Conservation (phyloP, 176 grass and related monocot species). For the Poa annua region DNA sequence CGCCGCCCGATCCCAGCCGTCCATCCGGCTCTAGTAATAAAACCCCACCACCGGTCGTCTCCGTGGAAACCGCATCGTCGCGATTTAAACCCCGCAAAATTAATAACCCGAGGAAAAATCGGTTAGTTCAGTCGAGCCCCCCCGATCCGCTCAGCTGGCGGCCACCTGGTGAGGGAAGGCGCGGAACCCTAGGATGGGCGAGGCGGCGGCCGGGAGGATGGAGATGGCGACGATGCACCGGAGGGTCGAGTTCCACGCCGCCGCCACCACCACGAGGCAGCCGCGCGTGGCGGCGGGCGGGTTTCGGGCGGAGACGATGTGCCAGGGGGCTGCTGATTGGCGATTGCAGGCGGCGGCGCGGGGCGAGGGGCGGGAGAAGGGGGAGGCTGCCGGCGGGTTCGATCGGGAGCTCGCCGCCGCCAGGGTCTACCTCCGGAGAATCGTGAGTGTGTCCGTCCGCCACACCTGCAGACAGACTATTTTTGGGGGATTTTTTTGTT, state of each 20-base stretch:
- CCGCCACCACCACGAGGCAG: slow-evolving; percentile 15
- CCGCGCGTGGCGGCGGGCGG: slow-evolving; percentile 11
- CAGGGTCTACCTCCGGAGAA: slow-evolving; percentile 74
- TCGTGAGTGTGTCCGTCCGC: slow-evolving; percentile 60
- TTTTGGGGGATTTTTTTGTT: neutral
- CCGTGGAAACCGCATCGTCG: neutral
- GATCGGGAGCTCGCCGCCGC: slow-evolving; percentile 68
- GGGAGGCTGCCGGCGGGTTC: slow-evolving; percentile 50
- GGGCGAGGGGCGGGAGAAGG: slow-evolving; percentile 20
- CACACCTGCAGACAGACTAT: neutral
- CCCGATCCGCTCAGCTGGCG: slow-evolving; percentile 15
- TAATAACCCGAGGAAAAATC: neutral
- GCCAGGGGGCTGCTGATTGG: neutral
- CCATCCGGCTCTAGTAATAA: neutral
- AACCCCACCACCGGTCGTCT: neutral
- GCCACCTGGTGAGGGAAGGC: neutral
- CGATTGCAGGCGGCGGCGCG: neutral
- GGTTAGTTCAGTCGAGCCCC: neutral
- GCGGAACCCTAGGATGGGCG: slow-evolving; percentile 42
- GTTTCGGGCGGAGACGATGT: slow-evolving; percentile 53
- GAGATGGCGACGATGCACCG: slow-evolving; percentile 46
- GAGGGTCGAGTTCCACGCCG: slow-evolving; percentile 73
- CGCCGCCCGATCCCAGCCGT: neutral
- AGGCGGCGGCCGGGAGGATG: neutral
- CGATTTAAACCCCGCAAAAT: slow-evolving; percentile 13